phyloP scores from a whole-genome alignment of 225 moss, liverwort and hornwort species.

The Pseudoscleropodium purum region DNA sequence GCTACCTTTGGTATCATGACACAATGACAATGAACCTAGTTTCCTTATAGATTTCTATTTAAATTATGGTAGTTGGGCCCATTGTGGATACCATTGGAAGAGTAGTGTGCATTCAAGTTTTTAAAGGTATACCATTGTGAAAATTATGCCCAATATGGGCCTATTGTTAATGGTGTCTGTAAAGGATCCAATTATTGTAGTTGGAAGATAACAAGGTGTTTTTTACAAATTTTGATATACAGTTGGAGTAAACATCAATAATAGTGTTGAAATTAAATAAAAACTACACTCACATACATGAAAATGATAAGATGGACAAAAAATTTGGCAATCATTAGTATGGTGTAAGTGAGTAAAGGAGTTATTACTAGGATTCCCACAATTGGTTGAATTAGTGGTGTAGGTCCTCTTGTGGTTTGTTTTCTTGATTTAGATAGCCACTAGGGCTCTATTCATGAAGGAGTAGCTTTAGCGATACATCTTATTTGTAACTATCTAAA shows the following conservation, averaged over 20 bases:
- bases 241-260: neutral
- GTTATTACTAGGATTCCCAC: accelerated
- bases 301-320: neutral
- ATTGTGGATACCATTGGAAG: accelerated
- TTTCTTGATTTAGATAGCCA: neutral
- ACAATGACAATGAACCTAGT: neutral
- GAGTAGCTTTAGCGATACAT: neutral
- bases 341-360: neutral
- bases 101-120: neutral
- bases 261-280: neutral
- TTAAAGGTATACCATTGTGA: neutral
- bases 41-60: neutral
- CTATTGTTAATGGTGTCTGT: accelerated
- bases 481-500: neutral
- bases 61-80: neutral
- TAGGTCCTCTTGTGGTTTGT: neutral
- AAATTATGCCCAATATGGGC: neutral
- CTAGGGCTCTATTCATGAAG: accelerated
- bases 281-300: neutral
- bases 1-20: neutral
- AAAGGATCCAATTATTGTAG: neutral
- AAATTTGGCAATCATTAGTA: neutral
- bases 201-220: accelerated
- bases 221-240: neutral
- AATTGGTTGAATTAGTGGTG: neutral